These are phyloP conservation scores for Achlya hypogyna DNA, from an alignment of 352 stramenopile species.

Conservation along the genomic window DNA sequence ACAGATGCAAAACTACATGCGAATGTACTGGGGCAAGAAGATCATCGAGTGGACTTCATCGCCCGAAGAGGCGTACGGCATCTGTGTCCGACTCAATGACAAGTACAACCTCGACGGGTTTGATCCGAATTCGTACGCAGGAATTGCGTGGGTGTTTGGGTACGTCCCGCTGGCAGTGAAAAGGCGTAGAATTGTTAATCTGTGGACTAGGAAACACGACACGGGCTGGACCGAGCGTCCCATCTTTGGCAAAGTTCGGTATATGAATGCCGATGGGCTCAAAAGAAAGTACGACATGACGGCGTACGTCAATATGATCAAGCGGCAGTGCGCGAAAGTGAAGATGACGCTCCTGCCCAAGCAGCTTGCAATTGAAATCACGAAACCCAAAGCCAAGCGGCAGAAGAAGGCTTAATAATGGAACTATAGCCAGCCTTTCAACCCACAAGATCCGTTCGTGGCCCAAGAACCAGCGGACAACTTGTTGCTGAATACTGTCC, in stretches of 20 bases:
- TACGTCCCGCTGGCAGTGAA: slow-evolving; percentile 14
- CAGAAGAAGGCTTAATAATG: no score
- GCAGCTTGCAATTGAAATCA: not conserved
- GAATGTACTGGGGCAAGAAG: slow-evolving; percentile 99
- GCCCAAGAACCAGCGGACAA: no score
- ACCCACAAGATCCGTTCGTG: no score
- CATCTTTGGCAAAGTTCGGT: slow-evolving; percentile 99
- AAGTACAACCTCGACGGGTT: slow-evolving; percentile 96
- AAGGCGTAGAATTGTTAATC: not conserved
- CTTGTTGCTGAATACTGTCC: no score
- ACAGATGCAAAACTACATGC: slow-evolving; percentile 82
- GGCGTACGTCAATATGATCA: slow-evolving; percentile 42
- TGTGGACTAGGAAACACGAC: slow-evolving; percentile 86
- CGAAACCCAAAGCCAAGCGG: not conserved
- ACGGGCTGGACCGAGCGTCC: slow-evolving; percentile 93
- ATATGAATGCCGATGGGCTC: slow-evolving; percentile 98
- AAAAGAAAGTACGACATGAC: slow-evolving; percentile 98
- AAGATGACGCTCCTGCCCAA: not conserved
- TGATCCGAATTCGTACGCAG: slow-evolving; percentile 91
- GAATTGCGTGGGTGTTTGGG: slow-evolving; percentile 76
- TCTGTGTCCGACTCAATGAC: slow-evolving; percentile 96
- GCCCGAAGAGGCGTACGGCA: slow-evolving; percentile 86
- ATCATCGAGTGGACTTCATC: slow-evolving; percentile 96
- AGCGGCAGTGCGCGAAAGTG: not conserved
- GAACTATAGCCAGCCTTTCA: no score